Evolutionary conservation across 192 early-diverging fungal genomes (phyloP), one percentile per base, ranked within the genome.

Genomic region (Podila verticillata): DNA sequence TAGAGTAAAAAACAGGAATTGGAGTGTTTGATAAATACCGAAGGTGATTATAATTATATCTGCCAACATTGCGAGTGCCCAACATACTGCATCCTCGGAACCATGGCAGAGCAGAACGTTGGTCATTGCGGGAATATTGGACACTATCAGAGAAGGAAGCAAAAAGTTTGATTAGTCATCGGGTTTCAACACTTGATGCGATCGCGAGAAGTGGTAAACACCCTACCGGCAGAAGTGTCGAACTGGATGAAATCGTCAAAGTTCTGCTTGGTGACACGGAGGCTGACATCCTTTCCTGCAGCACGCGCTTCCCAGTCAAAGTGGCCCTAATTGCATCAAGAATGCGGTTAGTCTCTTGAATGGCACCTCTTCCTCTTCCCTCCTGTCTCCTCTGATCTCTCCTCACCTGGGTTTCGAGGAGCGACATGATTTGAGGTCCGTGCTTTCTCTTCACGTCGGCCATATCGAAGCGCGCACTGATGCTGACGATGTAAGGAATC

Each of bases 41-140:
- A 15, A 15, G n/a, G n/a, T 15, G 10, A 44, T 44, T 10, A 7
- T 6, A 6, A 44, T 15, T 44, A 44, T 15, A 44, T 15, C 39
- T 2, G 39, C 3, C 3, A 44, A 44, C 17, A 44, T 7, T 7
- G 39, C 3, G 4, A 44, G 39, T 44, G 39, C 1, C 15, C 0
- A 1, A 49, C 77, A 66, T 88, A 88, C 87, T 57, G 29, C 59
- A 62, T 90, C 89, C 12, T 65, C 66, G 3, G 84, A 72, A 15
- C 89, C 89, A 77, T 90, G 88, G 31, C 69, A 72, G 24, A 87
- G 83, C 30, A 90, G 73, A 31, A 90, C 75, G 61, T 77, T 82
- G 17, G 84, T 87, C 58, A 82, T 82, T 22, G 74, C 61, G 3
- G 89, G 86, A 56, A 90, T 83, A 31, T 86, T 72, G 44, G 65